These are phyloP conservation scores for Nigrograna mackinnonii DNA, from an alignment of 2,329 filamentous ascomycete genomes.

Conservation along the genomic window DNA sequence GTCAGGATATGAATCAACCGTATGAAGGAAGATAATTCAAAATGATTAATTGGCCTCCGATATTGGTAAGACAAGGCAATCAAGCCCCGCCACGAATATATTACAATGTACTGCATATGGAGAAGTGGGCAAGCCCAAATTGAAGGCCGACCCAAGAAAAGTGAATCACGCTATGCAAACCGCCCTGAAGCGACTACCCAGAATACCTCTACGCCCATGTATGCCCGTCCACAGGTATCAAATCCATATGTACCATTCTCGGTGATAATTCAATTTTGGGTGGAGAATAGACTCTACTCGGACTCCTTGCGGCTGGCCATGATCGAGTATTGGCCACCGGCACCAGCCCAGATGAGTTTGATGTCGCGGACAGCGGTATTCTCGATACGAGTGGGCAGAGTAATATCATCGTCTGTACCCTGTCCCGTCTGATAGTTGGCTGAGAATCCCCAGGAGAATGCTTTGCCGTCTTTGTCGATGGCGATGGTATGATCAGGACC, in stretches of 20 bases:
- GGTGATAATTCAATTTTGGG: no score
- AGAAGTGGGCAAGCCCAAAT: neutral
- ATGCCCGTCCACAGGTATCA: neutral
- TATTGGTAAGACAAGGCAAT: no score
- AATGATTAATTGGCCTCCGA: no score
- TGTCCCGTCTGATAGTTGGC: slow-evolving; percentile 81
- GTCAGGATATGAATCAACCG: no score
- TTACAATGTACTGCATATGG: no score
- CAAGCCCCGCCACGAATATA: no score
- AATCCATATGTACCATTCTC: neutral
- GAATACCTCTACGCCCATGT: neutral
- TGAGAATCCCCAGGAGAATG: slow-evolving; percentile 80
- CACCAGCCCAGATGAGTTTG: slow-evolving; percentile 76
- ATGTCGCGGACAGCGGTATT: slow-evolving; percentile 80
- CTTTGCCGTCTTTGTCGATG: slow-evolving; percentile 69
- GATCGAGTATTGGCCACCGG: slow-evolving; percentile 83
- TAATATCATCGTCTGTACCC: slow-evolving; percentile 77
- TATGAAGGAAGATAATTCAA: no score
- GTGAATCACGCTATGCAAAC: slow-evolving; percentile 1
- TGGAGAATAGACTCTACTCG: no score
- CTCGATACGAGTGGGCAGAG: slow-evolving; percentile 76
- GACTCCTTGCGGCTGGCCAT: slow-evolving; percentile 47
- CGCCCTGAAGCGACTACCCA: neutral
- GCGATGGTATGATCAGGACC: slow-evolving; percentile 76
- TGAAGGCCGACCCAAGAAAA: slow-evolving; percentile 4